A percentile compares a stretch with the other conserved stretches of the same genome.
Evolutionary conservation across 2,329 filamentous ascomycete species (phyloP).

Genomic region (Aspergillus tubingensis): DNA sequence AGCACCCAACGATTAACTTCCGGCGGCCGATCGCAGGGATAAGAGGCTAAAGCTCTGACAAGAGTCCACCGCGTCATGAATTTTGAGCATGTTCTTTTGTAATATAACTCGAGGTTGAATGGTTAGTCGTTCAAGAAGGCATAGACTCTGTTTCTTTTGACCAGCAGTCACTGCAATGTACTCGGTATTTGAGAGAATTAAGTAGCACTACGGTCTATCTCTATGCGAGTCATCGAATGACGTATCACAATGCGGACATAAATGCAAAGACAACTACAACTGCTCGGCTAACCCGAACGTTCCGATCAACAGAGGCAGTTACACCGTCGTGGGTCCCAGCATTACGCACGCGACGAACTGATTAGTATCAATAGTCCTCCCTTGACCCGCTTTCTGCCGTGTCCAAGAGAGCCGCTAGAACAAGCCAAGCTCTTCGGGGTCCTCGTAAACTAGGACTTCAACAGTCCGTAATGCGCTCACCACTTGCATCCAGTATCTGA

Average conservation of each 20-base stretch:
- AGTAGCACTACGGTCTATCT: not conserved
- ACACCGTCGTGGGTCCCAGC: not conserved
- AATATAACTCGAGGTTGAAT: not conserved
- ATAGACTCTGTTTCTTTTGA: not conserved
- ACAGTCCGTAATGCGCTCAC: not conserved
- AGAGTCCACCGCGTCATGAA: not conserved
- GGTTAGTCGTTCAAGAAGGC: not conserved
- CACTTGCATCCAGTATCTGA: not conserved
- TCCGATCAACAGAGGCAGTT: not conserved
- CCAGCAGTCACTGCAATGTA: not conserved
- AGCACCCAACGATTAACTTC: not conserved
- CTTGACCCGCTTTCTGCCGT: not conserved
- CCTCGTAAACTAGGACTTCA: not conserved
- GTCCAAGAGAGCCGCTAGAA: not conserved
- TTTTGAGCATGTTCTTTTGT: not conserved
- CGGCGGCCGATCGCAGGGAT: slow-evolving; percentile 1
- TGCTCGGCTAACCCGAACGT: not conserved
- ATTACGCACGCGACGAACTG: not conserved
- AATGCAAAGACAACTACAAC: slow-evolving; percentile 4
- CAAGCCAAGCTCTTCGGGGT: not conserved
- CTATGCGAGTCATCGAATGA: not conserved
- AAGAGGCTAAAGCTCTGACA: slow-evolving; percentile 5
- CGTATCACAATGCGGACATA: slow-evolving; percentile 4
- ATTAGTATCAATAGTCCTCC: not conserved
- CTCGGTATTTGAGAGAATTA: not conserved